phyloP scores from a whole-genome alignment of 108 stramenopile genomes.

The Cyclostephanos invisitatus region DNA sequence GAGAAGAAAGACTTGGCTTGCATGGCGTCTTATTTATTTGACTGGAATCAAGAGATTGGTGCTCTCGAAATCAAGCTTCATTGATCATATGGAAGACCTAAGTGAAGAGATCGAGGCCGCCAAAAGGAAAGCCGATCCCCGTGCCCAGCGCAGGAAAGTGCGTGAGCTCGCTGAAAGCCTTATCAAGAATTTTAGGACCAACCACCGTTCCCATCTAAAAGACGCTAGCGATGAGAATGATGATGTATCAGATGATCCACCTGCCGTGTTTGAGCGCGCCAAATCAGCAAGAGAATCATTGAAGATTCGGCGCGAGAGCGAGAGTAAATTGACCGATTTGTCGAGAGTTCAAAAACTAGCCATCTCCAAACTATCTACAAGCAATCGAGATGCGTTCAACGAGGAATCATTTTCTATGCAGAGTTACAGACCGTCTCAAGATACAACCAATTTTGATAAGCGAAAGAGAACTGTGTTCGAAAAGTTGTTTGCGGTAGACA shows the following conservation, averaged over 20 bases:
- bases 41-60: slow-evolving; percentile 22
- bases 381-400: slow-evolving; percentile 55
- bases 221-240: slow-evolving; percentile 23
- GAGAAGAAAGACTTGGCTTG: slow-evolving; percentile 32
- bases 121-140: slow-evolving; percentile 35
- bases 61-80: slow-evolving; percentile 22
- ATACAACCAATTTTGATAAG: slow-evolving; percentile 65
- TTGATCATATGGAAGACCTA: slow-evolving; percentile 31
- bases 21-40: slow-evolving; percentile 36
- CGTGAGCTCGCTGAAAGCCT: slow-evolving; percentile 68
- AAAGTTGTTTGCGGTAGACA: slow-evolving; percentile 79
- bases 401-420: slow-evolving; percentile 76
- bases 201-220: slow-evolving; percentile 8
- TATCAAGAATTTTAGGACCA: slow-evolving; percentile 57
- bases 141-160: slow-evolving; percentile 58
- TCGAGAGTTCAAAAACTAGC: slow-evolving; percentile 49
- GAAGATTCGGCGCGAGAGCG: slow-evolving; percentile 28
- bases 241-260: slow-evolving; percentile 62
- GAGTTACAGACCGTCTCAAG: slow-evolving; percentile 59
- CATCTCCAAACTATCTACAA: slow-evolving; percentile 54
- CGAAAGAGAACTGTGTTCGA: slow-evolving; percentile 72
- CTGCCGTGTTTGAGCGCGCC: slow-evolving; percentile 72
- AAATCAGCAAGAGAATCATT: slow-evolving; percentile 61
- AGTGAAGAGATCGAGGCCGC: slow-evolving; percentile 25
- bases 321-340: slow-evolving; percentile 29